Conservation (phyloP, 1,284 basidiomycete species). For the Vanrija sp. region DNA sequence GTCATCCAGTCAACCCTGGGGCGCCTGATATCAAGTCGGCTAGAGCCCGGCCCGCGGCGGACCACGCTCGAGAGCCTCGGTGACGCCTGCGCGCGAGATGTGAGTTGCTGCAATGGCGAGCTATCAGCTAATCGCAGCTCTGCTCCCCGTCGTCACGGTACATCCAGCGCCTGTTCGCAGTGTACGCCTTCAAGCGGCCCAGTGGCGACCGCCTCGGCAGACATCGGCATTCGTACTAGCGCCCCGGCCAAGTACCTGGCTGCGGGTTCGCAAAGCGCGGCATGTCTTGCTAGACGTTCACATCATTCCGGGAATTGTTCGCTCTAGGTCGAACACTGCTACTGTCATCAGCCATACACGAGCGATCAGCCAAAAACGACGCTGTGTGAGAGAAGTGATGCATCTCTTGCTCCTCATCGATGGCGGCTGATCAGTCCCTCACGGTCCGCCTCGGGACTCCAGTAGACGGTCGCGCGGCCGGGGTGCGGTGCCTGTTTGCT, state of each 20-base stretch:
- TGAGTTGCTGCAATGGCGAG: conserved; percentile 14
- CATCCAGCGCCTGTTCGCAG: conserved; percentile 38
- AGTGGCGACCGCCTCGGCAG: too few species aligned
- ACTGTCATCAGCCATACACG: too few species aligned
- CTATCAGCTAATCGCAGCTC: conserved; percentile 21
- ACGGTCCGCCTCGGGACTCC: conserved; percentile 39
- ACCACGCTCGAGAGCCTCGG: conserved; percentile 20
- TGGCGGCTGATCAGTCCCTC: conserved; percentile 37
- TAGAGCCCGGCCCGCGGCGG: conserved; percentile 8
- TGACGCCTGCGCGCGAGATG: conserved; percentile 24
- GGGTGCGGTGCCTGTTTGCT: conserved; percentile 34
- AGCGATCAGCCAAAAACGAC: too few species aligned
- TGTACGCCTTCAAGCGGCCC: conserved; percentile 35
- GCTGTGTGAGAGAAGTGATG: neutral
- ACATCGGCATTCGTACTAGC: too few species aligned
- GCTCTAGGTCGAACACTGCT: too few species aligned
- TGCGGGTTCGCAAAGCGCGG: too few species aligned
- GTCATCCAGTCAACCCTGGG: neutral
- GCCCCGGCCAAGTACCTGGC: too few species aligned
- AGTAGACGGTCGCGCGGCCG: conserved; percentile 42
- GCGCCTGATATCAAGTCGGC: conserved; percentile 7
- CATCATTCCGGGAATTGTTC: neutral
- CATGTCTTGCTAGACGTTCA: too few species aligned
- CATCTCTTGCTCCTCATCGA: conserved; percentile 6
- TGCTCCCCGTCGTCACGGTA: conserved; percentile 22